phyloP scores from a whole-genome alignment of 331 rosid species.

The Pyracantha coccinea region DNA sequence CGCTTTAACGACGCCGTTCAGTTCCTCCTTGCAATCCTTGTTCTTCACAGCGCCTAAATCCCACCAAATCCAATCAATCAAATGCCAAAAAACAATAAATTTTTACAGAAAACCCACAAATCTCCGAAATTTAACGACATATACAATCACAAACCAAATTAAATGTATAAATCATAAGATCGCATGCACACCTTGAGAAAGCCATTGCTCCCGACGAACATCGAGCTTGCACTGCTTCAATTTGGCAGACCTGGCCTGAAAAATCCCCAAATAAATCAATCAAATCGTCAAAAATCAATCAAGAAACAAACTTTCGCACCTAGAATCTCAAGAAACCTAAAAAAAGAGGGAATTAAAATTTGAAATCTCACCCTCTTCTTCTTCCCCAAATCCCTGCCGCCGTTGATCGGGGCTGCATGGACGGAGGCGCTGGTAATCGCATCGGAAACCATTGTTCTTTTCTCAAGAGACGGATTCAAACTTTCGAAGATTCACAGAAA shows the following conservation, averaged over 20 bases:
- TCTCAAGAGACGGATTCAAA: background rate
- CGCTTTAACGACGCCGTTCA: constrained; percentile 21
- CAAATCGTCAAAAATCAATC: background rate
- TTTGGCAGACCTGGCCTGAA: constrained; percentile 88
- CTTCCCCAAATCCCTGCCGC: constrained; percentile 67
- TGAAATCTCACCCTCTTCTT: constrained; percentile 75
- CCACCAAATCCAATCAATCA: constrained; percentile 8
- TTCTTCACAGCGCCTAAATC: constrained; percentile 53
- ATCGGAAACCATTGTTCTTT: constrained; percentile 58
- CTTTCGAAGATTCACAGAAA: constrained; percentile 22
- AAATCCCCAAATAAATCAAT: background rate
- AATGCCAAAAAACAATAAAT: background rate
- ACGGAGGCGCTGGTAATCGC: constrained; percentile 54
- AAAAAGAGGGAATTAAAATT: background rate
- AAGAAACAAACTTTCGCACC: background rate
- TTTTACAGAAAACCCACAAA: background rate
- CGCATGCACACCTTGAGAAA: constrained; percentile 55
- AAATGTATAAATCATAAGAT: background rate
- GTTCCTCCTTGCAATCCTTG: constrained; percentile 55
- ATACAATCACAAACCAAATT: background rate
- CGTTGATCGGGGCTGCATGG: constrained; percentile 60
- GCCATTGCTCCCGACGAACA: constrained; percentile 98
- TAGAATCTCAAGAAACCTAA: background rate
- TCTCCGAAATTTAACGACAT: background rate
- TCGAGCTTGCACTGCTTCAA: constrained; percentile 95